Evolutionary conservation across 2,329 filamentous ascomycete genomes (phyloP).

Genomic region (Tolypocladium guangdongense): DNA sequence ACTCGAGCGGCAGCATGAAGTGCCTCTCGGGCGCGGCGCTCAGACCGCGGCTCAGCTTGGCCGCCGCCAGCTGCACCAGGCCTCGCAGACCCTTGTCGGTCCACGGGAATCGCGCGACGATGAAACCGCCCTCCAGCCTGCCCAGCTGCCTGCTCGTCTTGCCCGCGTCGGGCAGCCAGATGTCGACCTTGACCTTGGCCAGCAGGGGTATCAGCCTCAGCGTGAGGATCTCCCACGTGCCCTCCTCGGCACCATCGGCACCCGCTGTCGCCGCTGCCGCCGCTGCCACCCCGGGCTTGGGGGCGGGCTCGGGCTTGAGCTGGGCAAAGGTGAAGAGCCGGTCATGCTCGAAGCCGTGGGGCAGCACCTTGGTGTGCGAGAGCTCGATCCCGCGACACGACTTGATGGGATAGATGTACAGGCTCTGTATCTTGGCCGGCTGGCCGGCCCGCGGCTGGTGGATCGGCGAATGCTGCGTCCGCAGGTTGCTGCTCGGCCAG

Average conservation of each 20-base stretch:
- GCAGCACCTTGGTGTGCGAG: slow-evolving; percentile 48
- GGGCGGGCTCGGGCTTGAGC: slow-evolving; percentile 10
- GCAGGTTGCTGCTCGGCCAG: slow-evolving; percentile 25
- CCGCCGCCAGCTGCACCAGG: slow-evolving; percentile 29
- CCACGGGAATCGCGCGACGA: slow-evolving; percentile 59
- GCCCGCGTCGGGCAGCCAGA: slow-evolving; percentile 57
- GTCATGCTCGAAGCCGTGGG: slow-evolving; percentile 66
- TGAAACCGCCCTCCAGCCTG: slow-evolving; percentile 42
- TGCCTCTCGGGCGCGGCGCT: slow-evolving; percentile 47
- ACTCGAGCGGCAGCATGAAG: slow-evolving; percentile 54
- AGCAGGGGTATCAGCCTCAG: slow-evolving; percentile 59
- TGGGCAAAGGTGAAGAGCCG: slow-evolving; percentile 77
- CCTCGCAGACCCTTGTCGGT: slow-evolving; percentile 37
- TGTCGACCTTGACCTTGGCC: slow-evolving; percentile 54
- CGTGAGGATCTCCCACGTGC: slow-evolving; percentile 60
- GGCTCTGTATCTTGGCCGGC: slow-evolving; percentile 38
- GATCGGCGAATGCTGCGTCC: slow-evolving; percentile 11
- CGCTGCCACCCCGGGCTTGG: not conserved
- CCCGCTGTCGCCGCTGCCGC: not conserved
- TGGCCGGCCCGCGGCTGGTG: slow-evolving; percentile 11
- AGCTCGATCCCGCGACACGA: slow-evolving; percentile 72
- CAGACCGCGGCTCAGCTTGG: slow-evolving; percentile 39
- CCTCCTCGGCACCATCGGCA: slow-evolving; percentile 1
- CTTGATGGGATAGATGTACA: slow-evolving; percentile 77
- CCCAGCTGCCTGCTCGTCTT: slow-evolving; percentile 41